Evolutionary conservation across 805 yeast species (phyloP).

Genomic region (Suhomyces pyralidae): DNA sequence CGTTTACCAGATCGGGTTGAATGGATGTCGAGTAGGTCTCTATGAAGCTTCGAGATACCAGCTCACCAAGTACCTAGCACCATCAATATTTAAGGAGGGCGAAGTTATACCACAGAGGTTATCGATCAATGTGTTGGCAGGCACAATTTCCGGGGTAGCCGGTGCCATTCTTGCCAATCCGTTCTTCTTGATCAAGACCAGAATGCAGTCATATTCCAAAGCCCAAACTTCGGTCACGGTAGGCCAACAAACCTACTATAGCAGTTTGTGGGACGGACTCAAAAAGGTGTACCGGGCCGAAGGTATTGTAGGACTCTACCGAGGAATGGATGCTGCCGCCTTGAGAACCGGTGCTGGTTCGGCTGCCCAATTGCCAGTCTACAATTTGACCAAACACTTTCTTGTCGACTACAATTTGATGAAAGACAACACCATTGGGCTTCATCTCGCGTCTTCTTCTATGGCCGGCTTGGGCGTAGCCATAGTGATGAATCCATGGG

Average conservation of each 20-base stretch:
- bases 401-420: constrained; percentile 49
- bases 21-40: constrained; percentile 91
- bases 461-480: constrained; percentile 90
- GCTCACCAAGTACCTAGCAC: constrained; percentile 54
- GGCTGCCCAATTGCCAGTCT: constrained; percentile 89
- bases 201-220: constrained; percentile 91
- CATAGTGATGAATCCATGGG: constrained; percentile 96
- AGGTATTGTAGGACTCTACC: constrained; percentile 74
- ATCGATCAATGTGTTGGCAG: constrained; percentile 70
- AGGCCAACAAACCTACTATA: constrained; percentile 92
- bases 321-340: constrained; percentile 94
- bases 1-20: constrained; percentile 82
- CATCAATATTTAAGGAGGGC: constrained; percentile 45
- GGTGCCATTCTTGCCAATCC: constrained; percentile 94
- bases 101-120: constrained; percentile 33
- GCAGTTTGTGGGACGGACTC: constrained; percentile 65
- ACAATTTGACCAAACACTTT: constrained; percentile 69
- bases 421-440: constrained; percentile 55
- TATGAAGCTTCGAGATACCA: constrained; percentile 81
- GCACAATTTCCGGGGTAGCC: constrained; percentile 79
- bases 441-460: constrained; percentile 73
- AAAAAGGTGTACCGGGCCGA: constrained; percentile 57
- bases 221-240: constrained; percentile 40
- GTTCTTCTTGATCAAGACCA: constrained; percentile 84
- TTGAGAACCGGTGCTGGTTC: constrained; percentile 95